phyloP scores from a whole-genome alignment of 2,329 filamentous ascomycete species.

The Microthyrium microscopicum region DNA sequence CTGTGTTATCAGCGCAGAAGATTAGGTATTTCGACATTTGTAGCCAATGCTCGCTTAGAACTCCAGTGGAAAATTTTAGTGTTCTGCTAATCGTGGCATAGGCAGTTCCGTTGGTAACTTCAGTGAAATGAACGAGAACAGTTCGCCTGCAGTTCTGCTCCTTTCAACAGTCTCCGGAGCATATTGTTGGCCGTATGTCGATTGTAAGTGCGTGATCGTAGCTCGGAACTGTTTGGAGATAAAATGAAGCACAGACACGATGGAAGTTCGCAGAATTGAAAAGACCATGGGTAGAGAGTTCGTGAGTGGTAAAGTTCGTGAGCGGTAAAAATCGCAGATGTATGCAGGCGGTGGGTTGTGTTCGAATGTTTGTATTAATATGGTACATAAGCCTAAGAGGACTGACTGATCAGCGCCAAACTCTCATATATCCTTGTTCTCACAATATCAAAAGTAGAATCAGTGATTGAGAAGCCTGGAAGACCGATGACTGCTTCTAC shows the following conservation, averaged over 20 bases:
- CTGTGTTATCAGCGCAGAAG: no score
- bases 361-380: conserved; percentile 5
- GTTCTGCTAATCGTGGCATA: no score
- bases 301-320: not conserved
- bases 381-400: conserved; percentile 25
- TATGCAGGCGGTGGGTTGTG: not conserved
- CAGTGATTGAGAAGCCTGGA: conserved; percentile 15
- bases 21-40: no score
- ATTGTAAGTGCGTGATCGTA: not conserved
- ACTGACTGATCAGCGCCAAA: conserved; percentile 77
- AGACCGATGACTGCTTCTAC: conserved; percentile 41
- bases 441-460: conserved; percentile 68
- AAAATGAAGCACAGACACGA: not conserved
- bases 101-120: no score
- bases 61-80: no score
- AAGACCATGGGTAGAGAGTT: not conserved
- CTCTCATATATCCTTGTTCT: conserved; percentile 87
- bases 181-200: not conserved
- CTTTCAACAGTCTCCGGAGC: not conserved
- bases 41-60: no score
- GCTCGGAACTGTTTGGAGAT: no score
- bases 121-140: not conserved
- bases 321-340: not conserved
- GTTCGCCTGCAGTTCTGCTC: not conserved
- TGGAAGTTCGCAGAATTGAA: not conserved